Conservation (phyloP, 331 rosid genomes). For the Spiraea crenata region DNA sequence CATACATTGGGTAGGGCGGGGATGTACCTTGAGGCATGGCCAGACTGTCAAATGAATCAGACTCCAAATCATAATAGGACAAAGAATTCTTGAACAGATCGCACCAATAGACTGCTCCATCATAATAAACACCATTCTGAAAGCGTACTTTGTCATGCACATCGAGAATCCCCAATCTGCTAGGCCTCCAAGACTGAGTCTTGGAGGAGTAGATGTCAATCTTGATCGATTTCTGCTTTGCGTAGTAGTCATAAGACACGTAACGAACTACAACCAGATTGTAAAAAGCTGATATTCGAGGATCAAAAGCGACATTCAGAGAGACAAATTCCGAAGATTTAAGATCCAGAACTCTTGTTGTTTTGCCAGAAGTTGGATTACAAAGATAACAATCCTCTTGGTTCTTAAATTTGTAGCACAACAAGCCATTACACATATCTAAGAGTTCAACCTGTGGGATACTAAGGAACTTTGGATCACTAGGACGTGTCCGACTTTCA, state of each 20-base stretch:
- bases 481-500: background rate
- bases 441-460: background rate
- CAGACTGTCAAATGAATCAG: background rate
- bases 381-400: background rate
- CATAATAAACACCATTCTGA: background rate
- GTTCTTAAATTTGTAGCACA: background rate
- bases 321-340: background rate
- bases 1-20: too few species aligned
- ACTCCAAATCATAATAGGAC: background rate
- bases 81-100: background rate
- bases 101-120: constrained; percentile 1
- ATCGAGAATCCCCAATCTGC: background rate
- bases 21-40: background rate
- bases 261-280: background rate
- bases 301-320: background rate
- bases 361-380: background rate
- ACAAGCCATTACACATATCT: background rate
- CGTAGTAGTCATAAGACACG: background rate
- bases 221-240: background rate
- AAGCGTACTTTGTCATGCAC: background rate
- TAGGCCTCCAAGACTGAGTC: background rate
- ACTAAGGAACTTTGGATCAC: background rate
- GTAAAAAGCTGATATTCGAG: background rate
- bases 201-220: background rate
- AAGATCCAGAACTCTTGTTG: background rate